Percentiles rank a stretch among this genome's conserved stretches.
Conservation (phyloP, 768 basidiomycete genomes). For the Podaxis sp. region DNA sequence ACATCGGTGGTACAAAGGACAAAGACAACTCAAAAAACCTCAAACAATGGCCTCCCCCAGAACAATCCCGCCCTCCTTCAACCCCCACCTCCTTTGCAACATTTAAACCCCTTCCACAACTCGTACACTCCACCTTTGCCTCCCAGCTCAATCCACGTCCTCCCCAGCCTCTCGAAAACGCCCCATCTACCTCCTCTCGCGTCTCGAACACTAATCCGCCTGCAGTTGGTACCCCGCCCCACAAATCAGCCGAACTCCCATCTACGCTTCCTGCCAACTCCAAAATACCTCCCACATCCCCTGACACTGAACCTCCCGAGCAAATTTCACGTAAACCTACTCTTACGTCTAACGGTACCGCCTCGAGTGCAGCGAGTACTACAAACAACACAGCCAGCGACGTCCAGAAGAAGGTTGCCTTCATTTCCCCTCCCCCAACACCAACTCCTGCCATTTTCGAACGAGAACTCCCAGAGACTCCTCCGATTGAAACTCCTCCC, state of each 20-base stretch:
- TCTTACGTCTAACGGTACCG: slow-evolving; percentile 20
- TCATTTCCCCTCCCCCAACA: slow-evolving; percentile 77
- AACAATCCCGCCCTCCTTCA: slow-evolving; percentile 20
- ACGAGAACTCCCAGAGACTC: slow-evolving; percentile 46
- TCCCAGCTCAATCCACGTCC: slow-evolving; percentile 29
- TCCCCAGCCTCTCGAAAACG: slow-evolving; percentile 23
- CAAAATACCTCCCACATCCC: slow-evolving; percentile 9
- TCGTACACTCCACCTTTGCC: slow-evolving; percentile 31
- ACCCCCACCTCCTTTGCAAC: slow-evolving; percentile 47
- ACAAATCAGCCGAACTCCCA: background rate
- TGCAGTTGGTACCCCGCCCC: background rate
- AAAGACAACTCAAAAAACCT: slow-evolving; percentile 48
- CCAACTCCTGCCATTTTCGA: slow-evolving; percentile 60
- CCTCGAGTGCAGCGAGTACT: slow-evolving; percentile 19
- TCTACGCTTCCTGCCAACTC: background rate
- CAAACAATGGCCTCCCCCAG: slow-evolving; percentile 64
- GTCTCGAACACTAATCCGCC: slow-evolving; percentile 16
- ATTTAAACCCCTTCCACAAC: slow-evolving; percentile 60
- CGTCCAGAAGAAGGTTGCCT: slow-evolving; percentile 82
- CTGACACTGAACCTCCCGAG: slow-evolving; percentile 24
- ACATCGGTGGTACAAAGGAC: slow-evolving; percentile 61
- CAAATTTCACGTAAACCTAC: slow-evolving; percentile 33
- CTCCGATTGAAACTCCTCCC: slow-evolving; percentile 23
- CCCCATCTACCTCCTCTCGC: slow-evolving; percentile 26
- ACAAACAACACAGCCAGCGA: slow-evolving; percentile 33